Base-by-base conservation (phyloP, 2,329 filamentous ascomycete genomes). In the Cladosporium colombiae region DNA sequence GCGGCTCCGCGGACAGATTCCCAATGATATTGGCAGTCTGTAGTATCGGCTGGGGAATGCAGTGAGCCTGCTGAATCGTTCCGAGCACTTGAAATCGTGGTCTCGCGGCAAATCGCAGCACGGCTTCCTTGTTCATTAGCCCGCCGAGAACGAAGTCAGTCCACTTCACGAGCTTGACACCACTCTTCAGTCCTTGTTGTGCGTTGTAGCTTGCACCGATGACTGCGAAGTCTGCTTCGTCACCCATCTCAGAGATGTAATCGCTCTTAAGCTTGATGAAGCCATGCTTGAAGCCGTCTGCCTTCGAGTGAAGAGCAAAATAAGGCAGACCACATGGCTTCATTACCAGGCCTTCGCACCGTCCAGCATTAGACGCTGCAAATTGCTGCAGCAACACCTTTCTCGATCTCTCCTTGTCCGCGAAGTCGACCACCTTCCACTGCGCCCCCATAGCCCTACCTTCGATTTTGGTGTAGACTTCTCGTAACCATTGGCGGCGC, bases 221-320 rank as follows among this genome's bases (percentile, higher is more conserved):
- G 1, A 94, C 83, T 1, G 90, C 89, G 74, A 97, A 91, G 75
- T 97, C 93, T 11, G 91, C 91, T 33, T 92, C 87, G 67, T 96
- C 93, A 0, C 92, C 92, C 74, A 94, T 86, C 2, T 87, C 87
- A 29, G 85, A 83, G 44, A 96, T 85, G 72, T 96, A 96, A 73
- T 95, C 91, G 72, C 92, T 92, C 77, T 97, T 97, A 50, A 97
- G 78, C 78, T 97, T 97, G 73, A 97, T 91, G 74, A 88, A 74
- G 27, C 70, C 69, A 31, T 67, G 67, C 25, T 64, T 66, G 31
- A 69, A 68, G n/a, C 65, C 66, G 2, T 67, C 61, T 66, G 68
- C 11, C 69, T 66, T 53, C 23, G 63, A 50, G 14, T 68, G 70
- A 5, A 75, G 66, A 5, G 79, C 72, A 68, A 96, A 91, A 74